Base-by-base conservation (phyloP, 371 early-diverging fungal species). In the Apophysomyces elegans region DNA sequence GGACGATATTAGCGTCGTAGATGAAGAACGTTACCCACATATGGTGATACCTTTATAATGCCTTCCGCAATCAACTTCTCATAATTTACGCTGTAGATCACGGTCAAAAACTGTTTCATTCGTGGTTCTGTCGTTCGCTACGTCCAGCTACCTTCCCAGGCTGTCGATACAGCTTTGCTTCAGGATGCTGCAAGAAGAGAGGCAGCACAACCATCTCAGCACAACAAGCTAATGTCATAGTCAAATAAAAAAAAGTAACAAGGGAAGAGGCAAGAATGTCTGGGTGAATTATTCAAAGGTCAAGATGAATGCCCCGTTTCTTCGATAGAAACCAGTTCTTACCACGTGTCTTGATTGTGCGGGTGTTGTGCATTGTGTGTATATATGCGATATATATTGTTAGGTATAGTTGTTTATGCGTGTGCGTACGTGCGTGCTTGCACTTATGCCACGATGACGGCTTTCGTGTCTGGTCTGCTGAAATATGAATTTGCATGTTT, bases 111-210 rank as follows among this genome's bases (percentile, higher is more conserved):
- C 83, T 96, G 97, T 72, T 98, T 98, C 73, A 96, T 99, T 68
- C 92, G 99, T 67, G 99, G 99, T n/a, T 96, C 96, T 0, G 99
- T 98, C 0, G 97, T 99, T 18, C 88, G 99, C 16, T 99, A 99
- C 71, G 98, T 98, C n/a, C 91, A 93, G 65, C 74, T 99, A 37
- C 95, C 96, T 4, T 81, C 93, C 5, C 83, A 88, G 36, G 91
- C 91, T 9, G 95, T 98, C 26, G 98, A 98, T 70, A 96, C 95
- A 21, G 95, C 92, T 41, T 75, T 98, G 64, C 78, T 99, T 58
- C 99, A 99, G 76, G 99, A 99, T 71, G 98, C 98, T 0, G 94
- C 98, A 2, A 83, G 98, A 62, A 86, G 94, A 58, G 94, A 95
- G 77, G 91, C 94, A 62, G 85, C 85, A 56, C 87, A 87, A 64